Evolutionary conservation across 306 rosid species (phyloP), one percentile per base, ranked within the genome.

Genomic region (Trifolium subterraneum): DNA sequence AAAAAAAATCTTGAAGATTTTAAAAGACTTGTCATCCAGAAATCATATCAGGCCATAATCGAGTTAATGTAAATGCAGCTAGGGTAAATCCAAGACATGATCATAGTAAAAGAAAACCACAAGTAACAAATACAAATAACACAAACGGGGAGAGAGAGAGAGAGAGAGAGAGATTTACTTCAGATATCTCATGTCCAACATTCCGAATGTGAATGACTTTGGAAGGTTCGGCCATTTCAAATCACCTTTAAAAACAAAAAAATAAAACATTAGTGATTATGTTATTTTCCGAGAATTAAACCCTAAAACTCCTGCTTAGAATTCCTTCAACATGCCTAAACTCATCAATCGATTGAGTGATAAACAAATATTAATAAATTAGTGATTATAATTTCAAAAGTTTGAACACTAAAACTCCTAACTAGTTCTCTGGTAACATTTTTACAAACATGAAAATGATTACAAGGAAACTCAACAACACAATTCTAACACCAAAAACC

Each of bases 191-290:
- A 72, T 88, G 98, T 12, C 97, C 98, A 65, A 91, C 98, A 74
- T 94, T 94, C 62, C 98, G 93, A 80, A 94, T 95, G 69, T 94
- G 98, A 75, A 94, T 88, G 79, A 94, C 98, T 82, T 94, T 94
- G 11, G 98, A 94, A 76, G 97, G 92, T 72, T 94, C 98, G 52
- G 97, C 75, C 98, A 94, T 94, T 68, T 81, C 77, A 60, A 77
- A 79, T 55, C 45, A 68, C 85, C 96, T 87, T 80, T 7, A 79
- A 80, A 61, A 60, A 63, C 48, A 36, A 15, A 50, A 56, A 12
- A 64, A 47, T n/a, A 3, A 58, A 64, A 58, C 0, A 25, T 3
- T 2, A 25, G 5, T 25, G 11, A 60, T 29, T 31, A 29, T 14
- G 18, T 29, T 29, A 29, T 12, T 59, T 31, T 59, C 11, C 20